Conservation (phyloP, 1,139 yeast species). For the Pichia sp. region DNA sequence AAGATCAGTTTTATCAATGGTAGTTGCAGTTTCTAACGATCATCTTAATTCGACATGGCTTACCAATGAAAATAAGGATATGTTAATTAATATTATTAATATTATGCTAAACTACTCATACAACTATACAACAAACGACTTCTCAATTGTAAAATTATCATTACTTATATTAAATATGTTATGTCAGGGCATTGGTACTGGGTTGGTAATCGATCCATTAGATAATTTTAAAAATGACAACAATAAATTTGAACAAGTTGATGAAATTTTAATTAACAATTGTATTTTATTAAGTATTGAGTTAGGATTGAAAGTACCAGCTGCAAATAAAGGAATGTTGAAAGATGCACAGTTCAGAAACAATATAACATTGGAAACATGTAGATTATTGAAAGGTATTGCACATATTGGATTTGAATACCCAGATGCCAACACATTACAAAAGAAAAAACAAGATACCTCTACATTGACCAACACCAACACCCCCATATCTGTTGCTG, state of each 20-base stretch:
- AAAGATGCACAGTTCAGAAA: slow-evolving; percentile 75
- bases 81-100: slow-evolving; percentile 58
- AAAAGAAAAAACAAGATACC: slow-evolving; percentile 12
- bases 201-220: slow-evolving; percentile 49
- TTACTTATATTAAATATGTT: slow-evolving; percentile 63
- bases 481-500: too few relatives aligned
- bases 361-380: slow-evolving; percentile 62
- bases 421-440: slow-evolving; percentile 24
- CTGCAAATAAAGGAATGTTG: slow-evolving; percentile 47
- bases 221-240: slow-evolving; percentile 34
- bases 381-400: slow-evolving; percentile 61
- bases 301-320: slow-evolving; percentile 53
- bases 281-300: slow-evolving; percentile 68
- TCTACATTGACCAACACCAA: neutral
- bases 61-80: slow-evolving; percentile 48
- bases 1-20: slow-evolving; percentile 61
- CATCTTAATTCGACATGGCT: slow-evolving; percentile 73
- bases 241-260: slow-evolving; percentile 43
- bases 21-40: slow-evolving; percentile 67
- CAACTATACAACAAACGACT: slow-evolving; percentile 31
- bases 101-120: slow-evolving; percentile 62
- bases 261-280: slow-evolving; percentile 55
- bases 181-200: slow-evolving; percentile 62
- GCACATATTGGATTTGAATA: slow-evolving; percentile 32
- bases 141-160: slow-evolving; percentile 58